A percentile compares a stretch with the other conserved stretches of the same genome.
These are phyloP conservation scores for Acacia pycnantha DNA, from an alignment of 331 rosid species.

Conservation along the genomic window DNA sequence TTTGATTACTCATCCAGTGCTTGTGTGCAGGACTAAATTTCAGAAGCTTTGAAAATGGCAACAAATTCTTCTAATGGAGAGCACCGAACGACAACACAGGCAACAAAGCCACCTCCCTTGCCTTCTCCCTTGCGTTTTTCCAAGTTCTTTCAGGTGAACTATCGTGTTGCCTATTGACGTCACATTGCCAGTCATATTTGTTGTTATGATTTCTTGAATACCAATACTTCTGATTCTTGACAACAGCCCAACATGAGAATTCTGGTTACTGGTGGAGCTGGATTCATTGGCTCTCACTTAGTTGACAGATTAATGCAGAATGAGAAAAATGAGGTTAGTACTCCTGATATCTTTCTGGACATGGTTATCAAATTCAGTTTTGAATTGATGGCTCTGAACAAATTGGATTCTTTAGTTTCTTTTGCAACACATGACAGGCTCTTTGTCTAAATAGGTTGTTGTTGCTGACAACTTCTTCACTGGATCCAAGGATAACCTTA, in stretches of 20 bases:
- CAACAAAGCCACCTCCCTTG: conserved; percentile 39
- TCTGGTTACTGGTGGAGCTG: conserved; percentile 86
- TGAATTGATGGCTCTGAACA: background rate
- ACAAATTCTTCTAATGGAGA: conserved; percentile 20
- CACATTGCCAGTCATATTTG: background rate
- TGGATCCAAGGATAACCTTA: conserved; percentile 73
- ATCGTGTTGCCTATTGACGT: background rate
- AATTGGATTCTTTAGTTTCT: background rate
- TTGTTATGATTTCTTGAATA: background rate
- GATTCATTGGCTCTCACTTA: conserved; percentile 86
- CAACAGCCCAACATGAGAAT: conserved; percentile 79
- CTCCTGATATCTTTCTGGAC: background rate
- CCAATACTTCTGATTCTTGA: background rate
- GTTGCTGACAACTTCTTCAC: conserved; percentile 76
- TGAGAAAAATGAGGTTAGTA: conserved; percentile 77
- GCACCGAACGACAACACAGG: background rate
- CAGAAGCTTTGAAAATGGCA: conserved; percentile 25
- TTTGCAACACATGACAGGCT: background rate
- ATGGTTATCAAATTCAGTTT: background rate
- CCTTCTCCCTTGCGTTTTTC: conserved; percentile 60
- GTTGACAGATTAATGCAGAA: conserved; percentile 82
- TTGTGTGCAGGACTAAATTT: background rate
- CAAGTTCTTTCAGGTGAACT: conserved; percentile 51
- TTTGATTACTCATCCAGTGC: background rate
- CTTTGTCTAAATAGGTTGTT: conserved; percentile 45